phyloP scores from a whole-genome alignment of 306 rosid species.

The Arachis stenosperma region DNA sequence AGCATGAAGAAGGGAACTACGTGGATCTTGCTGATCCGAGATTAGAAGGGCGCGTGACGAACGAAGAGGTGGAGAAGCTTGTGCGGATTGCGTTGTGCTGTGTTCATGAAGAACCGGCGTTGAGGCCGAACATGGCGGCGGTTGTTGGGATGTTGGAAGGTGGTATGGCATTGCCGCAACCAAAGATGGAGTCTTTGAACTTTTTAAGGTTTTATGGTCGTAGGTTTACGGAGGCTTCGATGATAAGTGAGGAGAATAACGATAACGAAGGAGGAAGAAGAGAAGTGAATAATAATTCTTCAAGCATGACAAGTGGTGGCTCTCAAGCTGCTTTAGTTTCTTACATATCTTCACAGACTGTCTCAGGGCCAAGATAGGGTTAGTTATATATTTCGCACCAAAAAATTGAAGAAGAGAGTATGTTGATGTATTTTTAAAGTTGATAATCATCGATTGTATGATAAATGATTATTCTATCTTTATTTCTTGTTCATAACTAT shows the following conservation, averaged over 20 bases:
- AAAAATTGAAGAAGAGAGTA: too few species aligned
- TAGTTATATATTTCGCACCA: too few species aligned
- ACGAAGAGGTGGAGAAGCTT: constrained; percentile 71
- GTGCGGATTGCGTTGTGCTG: constrained; percentile 80
- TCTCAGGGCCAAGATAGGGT: constrained; percentile 90
- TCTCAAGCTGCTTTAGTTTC: constrained; percentile 50
- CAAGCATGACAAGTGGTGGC: constrained; percentile 40
- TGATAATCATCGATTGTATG: too few species aligned
- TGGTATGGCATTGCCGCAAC: constrained; percentile 60
- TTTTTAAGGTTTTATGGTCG: constrained; percentile 88
- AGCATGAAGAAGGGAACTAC: constrained; percentile 81
- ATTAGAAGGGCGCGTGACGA: constrained; percentile 67
- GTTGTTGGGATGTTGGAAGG: constrained; percentile 91
- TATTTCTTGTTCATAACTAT: too few species aligned
- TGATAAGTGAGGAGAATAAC: constrained; percentile 55
- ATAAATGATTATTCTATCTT: too few species aligned
- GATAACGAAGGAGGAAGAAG: constrained; percentile 28
- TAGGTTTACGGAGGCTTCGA: constrained; percentile 75
- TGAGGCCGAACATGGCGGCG: constrained; percentile 77
- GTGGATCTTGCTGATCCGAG: constrained; percentile 77
- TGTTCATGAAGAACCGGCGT: constrained; percentile 83
- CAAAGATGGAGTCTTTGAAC: constrained; percentile 71
- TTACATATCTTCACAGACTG: constrained; percentile 70
- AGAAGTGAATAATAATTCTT: constrained; percentile 30
- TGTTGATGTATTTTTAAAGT: too few species aligned